Conservation (phyloP, 192 early-diverging fungal genomes). For the Dissophora ornata region DNA sequence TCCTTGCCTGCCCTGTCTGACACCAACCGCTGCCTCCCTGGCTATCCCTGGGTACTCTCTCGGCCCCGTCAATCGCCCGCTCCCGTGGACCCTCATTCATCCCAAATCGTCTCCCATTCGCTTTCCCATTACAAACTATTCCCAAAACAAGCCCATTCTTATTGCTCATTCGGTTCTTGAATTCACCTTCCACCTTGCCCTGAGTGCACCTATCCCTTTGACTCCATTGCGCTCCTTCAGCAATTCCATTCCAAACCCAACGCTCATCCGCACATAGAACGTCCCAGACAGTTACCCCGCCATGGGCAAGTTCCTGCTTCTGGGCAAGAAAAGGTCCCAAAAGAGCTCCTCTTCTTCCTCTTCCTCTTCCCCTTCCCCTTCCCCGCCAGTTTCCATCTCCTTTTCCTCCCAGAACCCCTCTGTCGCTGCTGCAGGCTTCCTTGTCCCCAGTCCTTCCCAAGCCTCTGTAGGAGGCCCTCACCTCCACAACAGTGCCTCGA, state of each 20-base stretch:
- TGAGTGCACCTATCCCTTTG: not conserved
- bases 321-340: conserved; percentile 23
- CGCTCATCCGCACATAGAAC: not conserved
- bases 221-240: not conserved
- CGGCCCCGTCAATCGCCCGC: no score
- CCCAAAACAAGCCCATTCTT: conserved; percentile 5
- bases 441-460: not conserved
- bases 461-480: not conserved
- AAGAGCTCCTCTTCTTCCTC: conserved; percentile 15
- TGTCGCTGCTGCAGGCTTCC: not conserved
- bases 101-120: no score
- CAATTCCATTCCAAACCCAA: conserved; percentile 26
- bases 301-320: conserved; percentile 21
- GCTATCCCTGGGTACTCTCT: no score
- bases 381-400: conserved; percentile 1
- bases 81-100: conserved; percentile 1
- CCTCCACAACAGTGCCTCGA: not conserved
- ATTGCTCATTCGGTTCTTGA: not conserved
- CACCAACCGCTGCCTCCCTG: no score
- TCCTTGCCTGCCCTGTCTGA: no score
- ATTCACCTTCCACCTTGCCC: conserved; percentile 39
- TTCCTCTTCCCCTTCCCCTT: conserved; percentile 11
- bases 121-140: no score
- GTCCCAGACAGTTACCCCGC: not conserved
- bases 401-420: conserved; percentile 3